Percentiles rank a stretch among this genome's conserved stretches.
Evolutionary conservation across 306 rosid species (phyloP).

Genomic region (Vicia faba): DNA sequence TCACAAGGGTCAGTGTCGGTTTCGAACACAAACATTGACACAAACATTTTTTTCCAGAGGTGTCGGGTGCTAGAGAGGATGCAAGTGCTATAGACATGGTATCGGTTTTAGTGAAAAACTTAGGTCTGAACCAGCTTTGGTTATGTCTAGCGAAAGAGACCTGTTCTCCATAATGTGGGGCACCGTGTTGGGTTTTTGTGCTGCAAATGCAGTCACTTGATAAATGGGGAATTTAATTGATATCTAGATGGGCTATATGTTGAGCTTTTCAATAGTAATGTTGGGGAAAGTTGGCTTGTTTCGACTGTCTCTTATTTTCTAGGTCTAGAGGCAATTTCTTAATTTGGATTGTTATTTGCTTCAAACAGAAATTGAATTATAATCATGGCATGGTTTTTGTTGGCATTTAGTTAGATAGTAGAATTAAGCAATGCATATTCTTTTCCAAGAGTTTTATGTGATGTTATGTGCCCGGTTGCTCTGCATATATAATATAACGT

Average conservation of each 20-base stretch:
- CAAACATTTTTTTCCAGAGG: too few species aligned
- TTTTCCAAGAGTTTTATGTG: slow-evolving; percentile 18
- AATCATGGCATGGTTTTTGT: slow-evolving; percentile 17
- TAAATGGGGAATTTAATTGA: slow-evolving; percentile 22
- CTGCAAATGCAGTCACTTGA: slow-evolving; percentile 21
- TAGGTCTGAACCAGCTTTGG: neutral
- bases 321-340: slow-evolving; percentile 15
- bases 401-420: slow-evolving; percentile 14
- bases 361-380: slow-evolving; percentile 10
- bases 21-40: too few species aligned
- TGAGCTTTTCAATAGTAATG: slow-evolving; percentile 12
- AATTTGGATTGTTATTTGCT: slow-evolving; percentile 25
- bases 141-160: neutral
- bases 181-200: neutral
- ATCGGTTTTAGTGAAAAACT: neutral
- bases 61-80: neutral
- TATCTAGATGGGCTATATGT: slow-evolving; percentile 5
- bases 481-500: slow-evolving; percentile 23
- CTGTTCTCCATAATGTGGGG: neutral
- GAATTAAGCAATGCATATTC: slow-evolving; percentile 13
- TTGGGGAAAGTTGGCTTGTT: slow-evolving; percentile 2
- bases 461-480: slow-evolving; percentile 28
- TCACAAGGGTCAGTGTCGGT: too few species aligned
- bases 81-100: slow-evolving; percentile 11
- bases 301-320: slow-evolving; percentile 8